Conservation (phyloP, 2,329 filamentous ascomycete species). For the Aspergillus amoenus region DNA sequence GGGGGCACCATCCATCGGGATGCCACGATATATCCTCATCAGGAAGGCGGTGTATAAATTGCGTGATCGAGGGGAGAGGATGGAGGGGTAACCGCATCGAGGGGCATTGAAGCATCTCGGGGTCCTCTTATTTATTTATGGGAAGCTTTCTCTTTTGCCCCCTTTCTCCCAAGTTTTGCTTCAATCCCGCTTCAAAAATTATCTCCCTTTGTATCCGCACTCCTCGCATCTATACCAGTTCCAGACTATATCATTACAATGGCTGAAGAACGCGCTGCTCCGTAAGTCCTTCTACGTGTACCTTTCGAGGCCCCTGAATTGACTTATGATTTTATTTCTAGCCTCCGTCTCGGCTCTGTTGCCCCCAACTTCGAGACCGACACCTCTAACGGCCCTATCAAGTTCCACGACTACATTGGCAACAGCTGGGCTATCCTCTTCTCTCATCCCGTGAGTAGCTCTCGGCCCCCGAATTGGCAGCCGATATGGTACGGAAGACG, state of each 20-base stretch:
- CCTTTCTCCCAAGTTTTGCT: constrained; percentile 2
- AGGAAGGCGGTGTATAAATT: constrained; percentile 30
- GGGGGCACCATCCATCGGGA: background rate
- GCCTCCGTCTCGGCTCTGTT: constrained; percentile 64
- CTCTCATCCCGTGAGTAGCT: constrained; percentile 59
- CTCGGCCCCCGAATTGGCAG: background rate
- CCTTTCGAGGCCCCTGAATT: constrained; percentile 13
- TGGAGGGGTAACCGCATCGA: constrained; percentile 11
- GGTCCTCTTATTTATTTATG: constrained; percentile 4
- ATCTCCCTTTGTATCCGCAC: background rate
- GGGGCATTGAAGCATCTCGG: constrained; percentile 5
- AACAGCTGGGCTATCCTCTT: constrained; percentile 70
- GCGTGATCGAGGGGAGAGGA: constrained; percentile 31
- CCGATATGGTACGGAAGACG: background rate
- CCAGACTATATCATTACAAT: constrained; percentile 30
- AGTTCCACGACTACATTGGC: constrained; percentile 72
- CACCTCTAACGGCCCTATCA: constrained; percentile 64
- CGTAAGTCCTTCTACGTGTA: constrained; percentile 33
- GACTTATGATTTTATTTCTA: constrained; percentile 18
- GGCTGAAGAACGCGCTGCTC: constrained; percentile 43
- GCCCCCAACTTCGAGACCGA: constrained; percentile 70
- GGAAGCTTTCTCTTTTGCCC: constrained; percentile 1
- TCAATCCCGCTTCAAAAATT: background rate
- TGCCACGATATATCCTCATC: background rate
- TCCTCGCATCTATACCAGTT: constrained; percentile 6